phyloP scores from a whole-genome alignment of 257 asterid genomes.

The Rhazya stricta region DNA sequence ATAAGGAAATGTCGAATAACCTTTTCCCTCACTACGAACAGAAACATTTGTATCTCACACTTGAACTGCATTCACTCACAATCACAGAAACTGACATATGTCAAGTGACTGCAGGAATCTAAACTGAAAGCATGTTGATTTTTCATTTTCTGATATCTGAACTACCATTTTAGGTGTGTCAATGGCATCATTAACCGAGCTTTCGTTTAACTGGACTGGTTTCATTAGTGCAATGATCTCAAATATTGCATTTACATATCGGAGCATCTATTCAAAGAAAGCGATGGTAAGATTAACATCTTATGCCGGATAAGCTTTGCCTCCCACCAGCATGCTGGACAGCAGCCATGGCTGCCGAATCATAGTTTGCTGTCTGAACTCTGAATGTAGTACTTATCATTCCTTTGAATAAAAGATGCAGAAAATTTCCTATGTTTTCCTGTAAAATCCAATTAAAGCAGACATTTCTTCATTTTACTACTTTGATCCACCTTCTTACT shows the following conservation, averaged over 20 bases:
- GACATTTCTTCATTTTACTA: not conserved
- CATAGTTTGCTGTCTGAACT: no score
- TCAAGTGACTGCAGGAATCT: not conserved
- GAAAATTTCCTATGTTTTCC: not conserved
- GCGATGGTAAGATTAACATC: conserved; percentile 41
- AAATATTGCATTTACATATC: conserved; percentile 54
- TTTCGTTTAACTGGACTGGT: conserved; percentile 59
- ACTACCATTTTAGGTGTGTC: conserved; percentile 42
- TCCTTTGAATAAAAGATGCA: not conserved
- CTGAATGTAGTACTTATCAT: no score
- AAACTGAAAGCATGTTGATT: not conserved
- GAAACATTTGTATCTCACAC: not conserved
- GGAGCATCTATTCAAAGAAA: conserved; percentile 65
- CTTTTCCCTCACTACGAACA: no score
- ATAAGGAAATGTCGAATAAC: not conserved
- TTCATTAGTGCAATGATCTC: conserved; percentile 65
- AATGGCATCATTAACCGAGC: conserved; percentile 58
- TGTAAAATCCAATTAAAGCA: not conserved
- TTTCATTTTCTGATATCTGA: not conserved
- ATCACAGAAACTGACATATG: not conserved
- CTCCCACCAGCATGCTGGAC: not conserved
- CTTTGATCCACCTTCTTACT: not conserved
- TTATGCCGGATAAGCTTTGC: not conserved
- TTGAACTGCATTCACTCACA: not conserved
- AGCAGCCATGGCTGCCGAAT: not conserved